phyloP scores from a whole-genome alignment of 352 stramenopile genomes.

The Globisporangium acanthophoron region DNA sequence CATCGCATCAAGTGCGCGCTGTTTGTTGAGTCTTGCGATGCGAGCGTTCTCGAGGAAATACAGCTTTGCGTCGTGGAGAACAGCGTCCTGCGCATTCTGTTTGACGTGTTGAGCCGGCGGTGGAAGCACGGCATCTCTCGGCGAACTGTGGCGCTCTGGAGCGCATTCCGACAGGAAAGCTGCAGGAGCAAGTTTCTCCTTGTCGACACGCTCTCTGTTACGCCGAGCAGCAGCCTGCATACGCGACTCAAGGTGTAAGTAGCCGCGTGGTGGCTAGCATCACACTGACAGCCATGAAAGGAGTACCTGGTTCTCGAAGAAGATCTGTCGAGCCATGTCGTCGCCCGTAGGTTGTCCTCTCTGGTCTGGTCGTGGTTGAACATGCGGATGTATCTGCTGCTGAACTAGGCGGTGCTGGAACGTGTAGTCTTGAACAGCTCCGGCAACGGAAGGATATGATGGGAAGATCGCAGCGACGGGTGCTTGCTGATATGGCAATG shows the following conservation, averaged over 20 bases:
- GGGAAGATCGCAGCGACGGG: background rate
- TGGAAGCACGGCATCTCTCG: background rate
- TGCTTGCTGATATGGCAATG: background rate
- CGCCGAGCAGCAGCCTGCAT: constrained; percentile 37
- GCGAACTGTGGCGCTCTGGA: background rate
- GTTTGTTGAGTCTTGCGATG: constrained; percentile 22
- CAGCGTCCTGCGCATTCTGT: background rate
- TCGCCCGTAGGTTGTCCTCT: constrained; percentile 2
- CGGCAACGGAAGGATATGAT: background rate
- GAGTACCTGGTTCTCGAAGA: constrained; percentile 62
- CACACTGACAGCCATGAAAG: background rate
- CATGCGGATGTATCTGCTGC: background rate
- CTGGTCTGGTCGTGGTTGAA: background rate
- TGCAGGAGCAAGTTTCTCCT: constrained; percentile 24
- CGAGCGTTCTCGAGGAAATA: constrained; percentile 22
- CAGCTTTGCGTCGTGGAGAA: constrained; percentile 7
- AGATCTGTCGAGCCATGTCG: constrained; percentile 31
- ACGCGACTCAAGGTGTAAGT: background rate
- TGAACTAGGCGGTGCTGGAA: background rate
- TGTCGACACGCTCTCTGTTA: constrained; percentile 51
- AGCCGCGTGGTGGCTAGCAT: background rate
- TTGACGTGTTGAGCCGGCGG: background rate
- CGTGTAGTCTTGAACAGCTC: background rate
- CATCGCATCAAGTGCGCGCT: constrained; percentile 19
- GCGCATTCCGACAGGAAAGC: constrained; percentile 17